These are phyloP conservation scores for Arctium lappa DNA, from an alignment of 129 eudicot genomes.

Conservation along the genomic window DNA sequence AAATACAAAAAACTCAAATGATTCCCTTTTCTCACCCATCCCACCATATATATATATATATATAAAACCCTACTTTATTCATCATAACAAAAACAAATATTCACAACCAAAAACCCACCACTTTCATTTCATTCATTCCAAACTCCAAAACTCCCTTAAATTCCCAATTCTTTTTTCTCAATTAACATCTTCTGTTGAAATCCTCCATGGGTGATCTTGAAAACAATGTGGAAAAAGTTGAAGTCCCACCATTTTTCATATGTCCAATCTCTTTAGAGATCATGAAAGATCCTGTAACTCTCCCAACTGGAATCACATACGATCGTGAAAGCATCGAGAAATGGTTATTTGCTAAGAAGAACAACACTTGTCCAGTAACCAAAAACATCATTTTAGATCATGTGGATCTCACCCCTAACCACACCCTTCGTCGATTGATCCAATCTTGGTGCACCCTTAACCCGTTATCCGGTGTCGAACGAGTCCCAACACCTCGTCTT, in stretches of 20 bases:
- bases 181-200: not conserved
- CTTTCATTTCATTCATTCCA: constrained; percentile 11
- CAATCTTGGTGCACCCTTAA: constrained; percentile 68
- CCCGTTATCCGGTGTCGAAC: constrained; percentile 46
- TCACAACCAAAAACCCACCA: constrained; percentile 7
- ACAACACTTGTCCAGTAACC: constrained; percentile 52
- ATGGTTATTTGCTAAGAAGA: constrained; percentile 49
- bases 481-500: constrained; percentile 48
- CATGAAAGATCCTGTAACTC: constrained; percentile 69
- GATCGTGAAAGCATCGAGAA: constrained; percentile 62
- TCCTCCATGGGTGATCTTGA: constrained; percentile 24
- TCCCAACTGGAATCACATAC: constrained; percentile 59
- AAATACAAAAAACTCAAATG: not conserved
- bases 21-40: constrained; percentile 4
- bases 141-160: not conserved
- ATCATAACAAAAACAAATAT: constrained; percentile 24
- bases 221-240: constrained; percentile 41
- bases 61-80: constrained; percentile 11
- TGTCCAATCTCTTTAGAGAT: constrained; percentile 68
- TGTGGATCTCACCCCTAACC: constrained; percentile 47
- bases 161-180: constrained; percentile 2
- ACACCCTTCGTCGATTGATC: constrained; percentile 55
- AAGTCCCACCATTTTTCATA: constrained; percentile 55
- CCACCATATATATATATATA: not conserved
- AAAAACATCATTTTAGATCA: constrained; percentile 33